Base-by-base conservation (phyloP, 2,329 filamentous ascomycete genomes). In the Elsinoe batatas region DNA sequence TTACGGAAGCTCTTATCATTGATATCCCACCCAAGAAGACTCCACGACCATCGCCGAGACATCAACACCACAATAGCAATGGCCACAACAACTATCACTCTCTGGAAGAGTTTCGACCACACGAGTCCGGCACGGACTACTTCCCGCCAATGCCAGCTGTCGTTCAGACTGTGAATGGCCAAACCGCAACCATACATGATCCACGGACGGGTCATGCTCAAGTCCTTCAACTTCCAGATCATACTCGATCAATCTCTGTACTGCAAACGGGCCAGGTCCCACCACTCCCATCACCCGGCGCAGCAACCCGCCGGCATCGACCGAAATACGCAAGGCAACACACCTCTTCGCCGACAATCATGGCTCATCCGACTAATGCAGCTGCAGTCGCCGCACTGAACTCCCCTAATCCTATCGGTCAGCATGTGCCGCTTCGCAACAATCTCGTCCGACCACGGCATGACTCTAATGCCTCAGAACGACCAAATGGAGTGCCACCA, bases 1-100 rank as follows among this genome's bases (percentile, higher is more conserved):
- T 95, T 44, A 85, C 91, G 54, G 93, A 98, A 66, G 93, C 93
- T 6, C 78, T 98, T 59, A 68, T 96, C 61, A 95, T 98, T 65
- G 91, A 97, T 64, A 83, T 94, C 17, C 88, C 90, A 13, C 74
- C 77, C 35, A 81, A 83, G 54, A 80, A 85, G 58, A 91, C 88
- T 0, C 90, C 91, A 1, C 86, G 85, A 62, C 83, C 87, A 10
- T 95, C 90, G 8, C 91, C 91, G 2, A 78, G 84, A 57, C 68
- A 71, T 6, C 76, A 74, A 62, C 71, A 78, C 56, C 67, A 74
- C 44, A 69, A 64, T 5, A 58, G 74, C 61, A 64, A 70, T 44
- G 15, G 8, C 3, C 66, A 72, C 37, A 72, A 76, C 44, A 74
- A 75, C 58, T 81, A 80, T 65, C 79, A 80, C 64, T 70, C 73